phyloP scores from a whole-genome alignment of 345 rosid genomes.

The Arabidopsis arenosa region DNA sequence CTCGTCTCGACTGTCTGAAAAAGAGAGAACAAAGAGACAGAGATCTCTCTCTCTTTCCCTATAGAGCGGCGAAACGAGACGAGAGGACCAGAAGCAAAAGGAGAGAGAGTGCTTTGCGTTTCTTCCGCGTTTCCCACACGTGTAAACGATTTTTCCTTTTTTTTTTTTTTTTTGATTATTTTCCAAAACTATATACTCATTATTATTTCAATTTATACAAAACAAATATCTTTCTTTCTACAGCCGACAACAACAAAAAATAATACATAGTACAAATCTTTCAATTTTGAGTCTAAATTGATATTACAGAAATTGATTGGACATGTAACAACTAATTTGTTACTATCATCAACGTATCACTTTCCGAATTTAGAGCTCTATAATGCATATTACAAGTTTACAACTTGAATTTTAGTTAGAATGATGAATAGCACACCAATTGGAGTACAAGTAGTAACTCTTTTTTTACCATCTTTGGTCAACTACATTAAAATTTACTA shows the following conservation, averaged over 20 bases:
- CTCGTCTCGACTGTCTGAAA: slow-evolving; percentile 20
- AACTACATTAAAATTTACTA: background rate
- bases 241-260: background rate
- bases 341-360: no score
- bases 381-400: no score
- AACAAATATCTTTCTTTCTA: background rate
- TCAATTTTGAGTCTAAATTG: no score
- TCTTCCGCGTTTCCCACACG: slow-evolving; percentile 40
- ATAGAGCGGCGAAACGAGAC: slow-evolving; percentile 34
- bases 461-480: no score
- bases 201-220: background rate
- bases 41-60: slow-evolving; percentile 28
- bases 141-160: slow-evolving; percentile 10
- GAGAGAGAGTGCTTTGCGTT: slow-evolving; percentile 35
- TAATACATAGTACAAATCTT: no score
- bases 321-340: no score
- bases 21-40: slow-evolving; percentile 17
- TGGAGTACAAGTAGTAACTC: no score
- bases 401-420: no score
- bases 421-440: no score
- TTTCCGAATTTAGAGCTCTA: no score
- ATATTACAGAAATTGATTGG: no score
- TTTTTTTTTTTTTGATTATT: background rate
- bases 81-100: slow-evolving; percentile 29
- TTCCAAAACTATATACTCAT: background rate